Conservation (phyloP, 2,329 filamentous ascomycete species). For the Fusarium brachygibbosum region DNA sequence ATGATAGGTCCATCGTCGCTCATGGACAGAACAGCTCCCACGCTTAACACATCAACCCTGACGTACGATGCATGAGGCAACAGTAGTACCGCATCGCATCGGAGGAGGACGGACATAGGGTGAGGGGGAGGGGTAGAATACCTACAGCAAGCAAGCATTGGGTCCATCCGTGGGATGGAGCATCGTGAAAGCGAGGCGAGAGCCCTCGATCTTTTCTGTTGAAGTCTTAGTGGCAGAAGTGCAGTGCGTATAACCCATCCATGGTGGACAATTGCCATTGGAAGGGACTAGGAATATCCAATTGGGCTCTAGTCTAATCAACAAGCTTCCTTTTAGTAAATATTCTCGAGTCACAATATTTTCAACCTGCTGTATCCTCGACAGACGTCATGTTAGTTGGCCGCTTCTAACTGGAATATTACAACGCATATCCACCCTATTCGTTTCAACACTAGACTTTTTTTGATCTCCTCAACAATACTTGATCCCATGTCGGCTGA, state of each 20-base stretch:
- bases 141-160: slow-evolving; percentile 12
- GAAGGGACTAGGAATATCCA: slow-evolving; percentile 16
- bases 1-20: slow-evolving; percentile 51
- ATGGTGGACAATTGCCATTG: slow-evolving; percentile 7
- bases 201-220: slow-evolving; percentile 32
- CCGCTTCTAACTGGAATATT: slow-evolving; percentile 23
- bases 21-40: slow-evolving; percentile 31
- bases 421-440: slow-evolving; percentile 15
- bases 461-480: slow-evolving; percentile 31
- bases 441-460: slow-evolving; percentile 24
- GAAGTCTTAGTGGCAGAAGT: slow-evolving; percentile 20
- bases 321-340: slow-evolving; percentile 1
- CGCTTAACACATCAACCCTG: slow-evolving; percentile 35
- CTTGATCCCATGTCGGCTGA: slow-evolving; percentile 16
- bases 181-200: slow-evolving; percentile 31
- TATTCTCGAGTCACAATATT: not conserved
- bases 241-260: slow-evolving; percentile 10
- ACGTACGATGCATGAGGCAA: slow-evolving; percentile 39
- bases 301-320: slow-evolving; percentile 26
- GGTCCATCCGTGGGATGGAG: slow-evolving; percentile 24
- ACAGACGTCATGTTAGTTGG: slow-evolving; percentile 24
- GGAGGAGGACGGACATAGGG: slow-evolving; percentile 13
- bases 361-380: not conserved
- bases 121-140: slow-evolving; percentile 39
- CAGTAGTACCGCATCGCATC: slow-evolving; percentile 10